Conservation (phyloP, 108 stramenopile species). For the Skeletonema potamos region DNA sequence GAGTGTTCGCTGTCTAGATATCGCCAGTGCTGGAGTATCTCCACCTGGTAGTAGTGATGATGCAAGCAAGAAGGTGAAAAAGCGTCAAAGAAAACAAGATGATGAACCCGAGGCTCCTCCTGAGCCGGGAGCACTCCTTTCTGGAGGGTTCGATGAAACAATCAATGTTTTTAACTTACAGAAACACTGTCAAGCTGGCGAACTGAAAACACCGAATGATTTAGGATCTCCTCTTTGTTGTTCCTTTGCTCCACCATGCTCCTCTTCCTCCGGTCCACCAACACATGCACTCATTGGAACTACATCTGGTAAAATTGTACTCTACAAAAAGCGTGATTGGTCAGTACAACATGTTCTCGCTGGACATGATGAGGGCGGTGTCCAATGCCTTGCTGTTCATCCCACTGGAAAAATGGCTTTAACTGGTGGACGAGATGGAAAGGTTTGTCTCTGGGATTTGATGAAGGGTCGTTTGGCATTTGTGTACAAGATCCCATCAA, state of each 20-base stretch:
- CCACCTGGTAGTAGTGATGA: background rate
- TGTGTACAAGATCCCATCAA: conserved; percentile 61
- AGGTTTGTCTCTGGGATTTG: conserved; percentile 87
- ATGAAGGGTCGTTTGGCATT: conserved; percentile 82
- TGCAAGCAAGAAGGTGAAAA: background rate
- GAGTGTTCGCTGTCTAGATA: conserved; percentile 64
- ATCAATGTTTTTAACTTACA: conserved; percentile 47
- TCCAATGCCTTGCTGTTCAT: conserved; percentile 76
- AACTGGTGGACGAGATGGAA: conserved; percentile 79
- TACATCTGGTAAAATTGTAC: conserved; percentile 72
- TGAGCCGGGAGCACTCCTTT: conserved; percentile 68
- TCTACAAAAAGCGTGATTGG: conserved; percentile 88
- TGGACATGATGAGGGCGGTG: conserved; percentile 75
- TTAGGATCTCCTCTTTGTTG: conserved; percentile 79
- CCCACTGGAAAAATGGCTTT: conserved; percentile 84
- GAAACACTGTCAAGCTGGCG: conserved; percentile 56
- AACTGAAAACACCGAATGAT: conserved; percentile 75
- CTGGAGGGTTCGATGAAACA: conserved; percentile 83
- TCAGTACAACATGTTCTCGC: conserved; percentile 79
- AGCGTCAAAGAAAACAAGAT: conserved; percentile 7
- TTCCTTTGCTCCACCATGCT: conserved; percentile 73
- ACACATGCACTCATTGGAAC: conserved; percentile 83
- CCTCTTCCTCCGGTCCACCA: conserved; percentile 21
- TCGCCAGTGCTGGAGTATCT: conserved; percentile 37
- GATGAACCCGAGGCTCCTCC: conserved; percentile 1